Base-by-base conservation (phyloP, 1,284 basidiomycete species). In the Cutaneotrichosporon daszewskae region DNA sequence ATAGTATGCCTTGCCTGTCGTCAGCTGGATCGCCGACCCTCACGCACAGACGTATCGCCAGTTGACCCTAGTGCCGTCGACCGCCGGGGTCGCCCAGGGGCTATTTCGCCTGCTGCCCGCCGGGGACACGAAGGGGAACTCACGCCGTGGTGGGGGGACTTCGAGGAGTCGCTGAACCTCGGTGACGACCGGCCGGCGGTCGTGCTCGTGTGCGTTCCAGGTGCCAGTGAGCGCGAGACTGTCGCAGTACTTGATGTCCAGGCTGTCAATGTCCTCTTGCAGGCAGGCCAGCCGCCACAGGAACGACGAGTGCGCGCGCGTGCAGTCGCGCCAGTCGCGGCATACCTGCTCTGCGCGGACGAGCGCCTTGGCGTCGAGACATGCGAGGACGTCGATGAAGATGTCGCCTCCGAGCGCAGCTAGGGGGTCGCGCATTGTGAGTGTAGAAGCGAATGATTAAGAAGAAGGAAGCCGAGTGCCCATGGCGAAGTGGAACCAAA, bases 301-400 rank as follows among this genome's bases (percentile, higher is more conserved):
- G 1, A 47, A 47, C 1, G 36, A 47, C 3, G 49, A 27, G 38
- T 62, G 52, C 1, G 37, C 33, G 4, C 31, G 27, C 1, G 59
- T 45, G 12, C 55, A 20, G 6, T 22, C 27, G 4, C 49, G 37
- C 65, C 66, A 68, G 28, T 41, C 26, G 26, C 36, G 33, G 18
- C 25, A 53, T 23, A 67, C 57, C 7, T 14, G 45, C 7, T 55
- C 48, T 29, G 51, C 49, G 9, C 31, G 14, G 14, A 58, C 32
- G 2, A 70, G 47, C 13, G 55, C 43, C 11, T 13, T 19, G 19
- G 58, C 38, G 17, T 53, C 52, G 9, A 67, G 56, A 17, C 54
- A 27, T 0, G 49, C 48, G n/a, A 68, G 54, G 37, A 66, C 45
- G 11, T 59, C 45, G 23, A 68, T 54, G 45, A 65, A 60, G 16